Base-by-base conservation (phyloP, 2,329 filamentous ascomycete species). In the Didymosphaeria variabile region DNA sequence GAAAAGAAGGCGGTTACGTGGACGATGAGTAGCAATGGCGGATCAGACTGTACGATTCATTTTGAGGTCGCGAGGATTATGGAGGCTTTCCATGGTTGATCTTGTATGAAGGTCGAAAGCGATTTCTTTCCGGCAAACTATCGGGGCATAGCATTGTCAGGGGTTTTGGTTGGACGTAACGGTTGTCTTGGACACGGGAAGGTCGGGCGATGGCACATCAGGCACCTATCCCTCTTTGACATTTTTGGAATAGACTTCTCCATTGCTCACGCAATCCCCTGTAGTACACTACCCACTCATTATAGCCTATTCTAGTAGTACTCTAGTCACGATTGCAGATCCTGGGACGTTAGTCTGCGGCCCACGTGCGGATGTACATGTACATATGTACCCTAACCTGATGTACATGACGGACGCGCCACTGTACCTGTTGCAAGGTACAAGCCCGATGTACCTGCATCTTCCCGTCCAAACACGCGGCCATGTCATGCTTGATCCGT, bases 1-100 rank as follows among this genome's bases (percentile, higher is more conserved):
- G 55, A 73, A 72, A 46, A 64, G 66, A 51, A 64, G 64, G 60
- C 63, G 67, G 56, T 58, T 67, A 60, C 61, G 70, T 47, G 46
- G 12, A 44, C 23, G 31, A 57, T 3, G 45, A 46, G 44, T 49
- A 52, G n/a, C 23, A 50, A n/a, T 52, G 17, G 46, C 55, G 63
- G 54, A 54, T 67, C 63, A 73, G 65, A 73, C 57, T 72, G 71
- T 63, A 65, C 57, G 53, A 53, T 45, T 55, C n/a, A 51, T 34
- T 57, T 44, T 3, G 45, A 31, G 38, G 29, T 44, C 46, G 8
- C n/a, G 19, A n/a, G 12, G 36, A 26, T 21, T 52, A 17, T 12
- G 10, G 31, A 44, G 26, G 46, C 21, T 45, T 15, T 45, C 49
- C 56, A 46, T 52, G 17, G 29, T 47, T 53, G 40, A n/a, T 29